A percentile compares a stretch with the other conserved stretches of the same genome.
These are phyloP conservation scores for Plectosphaerella cucumerina DNA, from an alignment of 2,329 filamentous ascomycete species.

Conservation along the genomic window DNA sequence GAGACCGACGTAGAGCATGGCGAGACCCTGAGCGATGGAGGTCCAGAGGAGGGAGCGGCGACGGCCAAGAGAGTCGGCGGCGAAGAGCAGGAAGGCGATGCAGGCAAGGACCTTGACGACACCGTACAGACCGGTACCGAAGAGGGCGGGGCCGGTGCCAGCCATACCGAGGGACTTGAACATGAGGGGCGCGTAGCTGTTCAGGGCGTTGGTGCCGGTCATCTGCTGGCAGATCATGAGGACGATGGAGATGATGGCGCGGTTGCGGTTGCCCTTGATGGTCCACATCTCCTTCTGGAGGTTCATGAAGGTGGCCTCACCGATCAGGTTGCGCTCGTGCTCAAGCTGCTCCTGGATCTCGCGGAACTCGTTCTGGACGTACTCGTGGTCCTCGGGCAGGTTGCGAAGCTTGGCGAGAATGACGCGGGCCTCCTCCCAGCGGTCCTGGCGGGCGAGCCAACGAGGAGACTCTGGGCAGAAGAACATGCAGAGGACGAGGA, in stretches of 20 bases:
- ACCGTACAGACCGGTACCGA: conserved; percentile 60
- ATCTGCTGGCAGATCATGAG: conserved; percentile 61
- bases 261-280: conserved; percentile 52
- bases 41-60: conserved; percentile 56
- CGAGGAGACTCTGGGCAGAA: conserved; percentile 62
- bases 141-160: conserved; percentile 47
- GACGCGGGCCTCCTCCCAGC: conserved; percentile 56
- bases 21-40: conserved; percentile 52
- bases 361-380: conserved; percentile 51
- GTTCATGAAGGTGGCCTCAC: conserved; percentile 43
- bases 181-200: conserved; percentile 28
- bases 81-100: conserved; percentile 54
- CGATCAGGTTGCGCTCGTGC: conserved; percentile 48
- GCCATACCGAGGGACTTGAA: conserved; percentile 29
- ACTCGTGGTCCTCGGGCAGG: conserved; percentile 46
- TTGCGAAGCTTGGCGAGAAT: conserved; percentile 53
- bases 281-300: conserved; percentile 56
- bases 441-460: conserved; percentile 60
- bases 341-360: conserved; percentile 52
- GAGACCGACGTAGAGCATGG: conserved; percentile 64
- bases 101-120: conserved; percentile 58
- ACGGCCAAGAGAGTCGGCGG: conserved; percentile 56
- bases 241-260: conserved; percentile 51
- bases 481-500: conserved; percentile 56
- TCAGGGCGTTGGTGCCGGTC: conserved; percentile 45